Conservation (phyloP, 495 filamentous ascomycete genomes). For the Xylaria castorea region DNA sequence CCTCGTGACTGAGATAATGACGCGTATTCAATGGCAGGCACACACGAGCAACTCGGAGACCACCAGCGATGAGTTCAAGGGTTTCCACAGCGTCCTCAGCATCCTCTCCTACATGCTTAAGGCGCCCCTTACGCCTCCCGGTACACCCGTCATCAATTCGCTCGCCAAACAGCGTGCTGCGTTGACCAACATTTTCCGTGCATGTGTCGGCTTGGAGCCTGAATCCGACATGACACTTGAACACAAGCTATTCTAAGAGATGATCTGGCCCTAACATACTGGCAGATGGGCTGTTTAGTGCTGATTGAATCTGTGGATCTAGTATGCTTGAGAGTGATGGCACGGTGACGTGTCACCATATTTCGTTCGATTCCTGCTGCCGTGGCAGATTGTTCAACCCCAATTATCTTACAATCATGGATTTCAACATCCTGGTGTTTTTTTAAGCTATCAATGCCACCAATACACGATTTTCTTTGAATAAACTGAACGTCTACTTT, state of each 20-base stretch:
- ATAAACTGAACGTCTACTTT: not conserved
- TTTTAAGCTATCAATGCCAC: not conserved
- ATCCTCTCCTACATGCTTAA: constrained; percentile 99
- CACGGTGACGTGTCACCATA: not conserved
- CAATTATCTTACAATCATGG: not conserved
- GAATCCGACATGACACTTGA: constrained; percentile 99
- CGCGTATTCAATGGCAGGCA: constrained; percentile 90
- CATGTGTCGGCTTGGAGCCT: constrained; percentile 95
- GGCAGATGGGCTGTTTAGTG: not conserved
- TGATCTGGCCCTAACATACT: too few species aligned
- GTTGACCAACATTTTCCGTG: constrained; percentile 98
- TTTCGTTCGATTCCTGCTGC: constrained; percentile 17
- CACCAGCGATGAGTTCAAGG: constrained; percentile 75
- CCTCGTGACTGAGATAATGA: constrained; percentile 94
- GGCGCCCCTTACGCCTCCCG: constrained; percentile 93
- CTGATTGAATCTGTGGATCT: not conserved
- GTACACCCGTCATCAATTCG: constrained; percentile 95
- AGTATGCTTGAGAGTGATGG: not conserved
- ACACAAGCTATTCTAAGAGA: constrained; percentile 85
- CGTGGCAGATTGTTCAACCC: constrained; percentile 20
- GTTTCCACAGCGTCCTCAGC: constrained; percentile 97
- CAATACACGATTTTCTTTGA: not conserved
- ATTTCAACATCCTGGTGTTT: constrained; percentile 27
- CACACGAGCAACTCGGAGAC: constrained; percentile 48
- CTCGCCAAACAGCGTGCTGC: constrained; percentile 95